Evolutionary conservation across 2,329 filamentous ascomycete genomes (phyloP).

Genomic region (Colletotrichum melonis): DNA sequence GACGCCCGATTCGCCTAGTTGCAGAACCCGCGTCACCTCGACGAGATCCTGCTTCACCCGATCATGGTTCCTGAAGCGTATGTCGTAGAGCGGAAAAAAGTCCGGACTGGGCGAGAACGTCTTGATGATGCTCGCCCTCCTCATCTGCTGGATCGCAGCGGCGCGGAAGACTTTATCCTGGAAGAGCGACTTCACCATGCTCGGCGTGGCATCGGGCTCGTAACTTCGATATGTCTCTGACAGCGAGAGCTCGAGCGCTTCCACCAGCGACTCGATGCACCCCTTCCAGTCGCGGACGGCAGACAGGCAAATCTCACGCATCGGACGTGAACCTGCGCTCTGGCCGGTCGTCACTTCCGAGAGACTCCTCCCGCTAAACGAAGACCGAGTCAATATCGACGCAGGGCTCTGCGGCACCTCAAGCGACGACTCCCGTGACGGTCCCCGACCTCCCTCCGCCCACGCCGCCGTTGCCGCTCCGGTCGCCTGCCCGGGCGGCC

Average conservation of each 20-base stretch:
- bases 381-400: neutral
- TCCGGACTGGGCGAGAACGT: slow-evolving; percentile 56
- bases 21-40: slow-evolving; percentile 53
- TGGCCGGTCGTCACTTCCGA: neutral
- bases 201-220: slow-evolving; percentile 54
- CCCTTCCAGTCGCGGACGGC: slow-evolving; percentile 58
- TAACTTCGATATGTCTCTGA: slow-evolving; percentile 58
- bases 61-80: slow-evolving; percentile 60
- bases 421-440: neutral
- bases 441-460: neutral
- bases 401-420: neutral
- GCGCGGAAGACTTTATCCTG: slow-evolving; percentile 54
- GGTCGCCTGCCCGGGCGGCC: neutral
- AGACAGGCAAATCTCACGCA: slow-evolving; percentile 45
- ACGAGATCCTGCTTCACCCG: slow-evolving; percentile 54
- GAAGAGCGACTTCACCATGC: slow-evolving; percentile 57
- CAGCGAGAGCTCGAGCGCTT: slow-evolving; percentile 54
- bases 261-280: slow-evolving; percentile 54
- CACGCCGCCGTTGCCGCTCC: neutral
- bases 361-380: slow-evolving; percentile 8
- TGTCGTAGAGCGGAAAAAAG: slow-evolving; percentile 57
- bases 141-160: slow-evolving; percentile 57
- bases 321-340: slow-evolving; percentile 38
- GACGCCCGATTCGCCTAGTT: slow-evolving; percentile 53
- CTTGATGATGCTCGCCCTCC: slow-evolving; percentile 55